phyloP scores from a whole-genome alignment of 2,329 filamentous ascomycete species.

The Aspergillus sojae region DNA sequence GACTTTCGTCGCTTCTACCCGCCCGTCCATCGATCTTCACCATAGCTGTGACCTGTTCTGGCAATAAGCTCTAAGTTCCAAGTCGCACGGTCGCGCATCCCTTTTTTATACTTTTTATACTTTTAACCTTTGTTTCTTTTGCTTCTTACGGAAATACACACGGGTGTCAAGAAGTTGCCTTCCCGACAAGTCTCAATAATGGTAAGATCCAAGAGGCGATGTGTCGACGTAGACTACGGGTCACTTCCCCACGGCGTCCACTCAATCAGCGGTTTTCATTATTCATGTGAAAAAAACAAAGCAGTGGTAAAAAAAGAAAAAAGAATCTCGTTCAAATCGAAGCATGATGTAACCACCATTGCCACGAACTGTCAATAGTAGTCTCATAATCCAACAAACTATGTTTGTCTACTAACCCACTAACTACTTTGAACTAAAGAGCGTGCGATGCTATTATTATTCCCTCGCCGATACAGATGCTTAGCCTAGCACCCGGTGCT shows the following conservation, averaged over 20 bases:
- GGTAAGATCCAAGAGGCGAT: background rate
- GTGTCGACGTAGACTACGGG: background rate
- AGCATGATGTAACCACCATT: background rate
- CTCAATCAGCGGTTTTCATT: background rate
- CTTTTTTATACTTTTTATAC: background rate
- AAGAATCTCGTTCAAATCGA: background rate
- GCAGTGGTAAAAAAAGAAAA: background rate
- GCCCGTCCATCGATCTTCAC: slow-evolving; percentile 4
- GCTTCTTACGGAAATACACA: background rate
- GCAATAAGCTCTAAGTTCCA: background rate
- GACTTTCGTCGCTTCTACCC: slow-evolving; percentile 5
- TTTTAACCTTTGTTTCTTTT: background rate
- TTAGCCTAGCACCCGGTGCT: slow-evolving; percentile 13
- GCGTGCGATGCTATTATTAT: background rate
- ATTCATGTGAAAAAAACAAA: too few relatives aligned
- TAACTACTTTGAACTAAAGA: background rate
- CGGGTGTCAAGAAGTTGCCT: background rate
- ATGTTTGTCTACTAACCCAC: background rate
- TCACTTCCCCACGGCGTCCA: background rate
- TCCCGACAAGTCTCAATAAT: background rate
- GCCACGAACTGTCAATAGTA: slow-evolving; percentile 1
- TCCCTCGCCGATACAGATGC: background rate
- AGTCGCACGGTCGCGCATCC: background rate
- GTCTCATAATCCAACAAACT: background rate
- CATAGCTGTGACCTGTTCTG: background rate